Percentiles rank a stretch among this genome's conserved stretches.
Evolutionary conservation across 306 rosid genomes (phyloP).

Genomic region (Styphnolobium japonicum): DNA sequence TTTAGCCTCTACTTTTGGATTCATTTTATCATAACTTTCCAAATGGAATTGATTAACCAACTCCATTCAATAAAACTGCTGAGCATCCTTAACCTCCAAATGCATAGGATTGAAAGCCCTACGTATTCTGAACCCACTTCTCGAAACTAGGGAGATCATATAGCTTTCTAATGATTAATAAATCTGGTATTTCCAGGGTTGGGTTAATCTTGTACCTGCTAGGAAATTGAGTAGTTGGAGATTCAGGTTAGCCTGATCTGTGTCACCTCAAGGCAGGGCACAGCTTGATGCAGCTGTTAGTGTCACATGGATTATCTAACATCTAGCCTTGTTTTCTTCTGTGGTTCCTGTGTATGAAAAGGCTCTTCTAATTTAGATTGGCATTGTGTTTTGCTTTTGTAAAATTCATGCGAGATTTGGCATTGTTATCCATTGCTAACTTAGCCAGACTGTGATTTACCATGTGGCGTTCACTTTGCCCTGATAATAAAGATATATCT

Average conservation of each 20-base stretch:
- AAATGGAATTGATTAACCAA: not conserved
- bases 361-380: not conserved
- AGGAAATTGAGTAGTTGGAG: constrained; percentile 7
- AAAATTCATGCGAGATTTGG: not conserved
- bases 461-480: not conserved
- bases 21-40: not conserved
- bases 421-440: not conserved
- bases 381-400: not conserved
- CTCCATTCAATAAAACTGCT: not conserved
- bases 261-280: constrained; percentile 2
- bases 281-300: not conserved
- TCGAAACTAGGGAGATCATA: not conserved
- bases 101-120: constrained; percentile 5
- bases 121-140: not conserved
- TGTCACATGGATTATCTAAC: constrained; percentile 11
- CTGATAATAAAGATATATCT: not conserved
- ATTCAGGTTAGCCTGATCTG: not conserved
- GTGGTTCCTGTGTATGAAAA: not conserved
- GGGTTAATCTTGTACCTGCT: not conserved
- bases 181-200: not conserved
- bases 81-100: not conserved
- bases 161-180: not conserved
- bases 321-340: not conserved
- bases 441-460: not conserved
- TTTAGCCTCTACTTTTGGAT: constrained; percentile 4